Percentiles rank a stretch among this genome's conserved stretches.
Evolutionary conservation across 2,329 filamentous ascomycete species (phyloP).

Genomic region (Aspergillus costaricaensis): DNA sequence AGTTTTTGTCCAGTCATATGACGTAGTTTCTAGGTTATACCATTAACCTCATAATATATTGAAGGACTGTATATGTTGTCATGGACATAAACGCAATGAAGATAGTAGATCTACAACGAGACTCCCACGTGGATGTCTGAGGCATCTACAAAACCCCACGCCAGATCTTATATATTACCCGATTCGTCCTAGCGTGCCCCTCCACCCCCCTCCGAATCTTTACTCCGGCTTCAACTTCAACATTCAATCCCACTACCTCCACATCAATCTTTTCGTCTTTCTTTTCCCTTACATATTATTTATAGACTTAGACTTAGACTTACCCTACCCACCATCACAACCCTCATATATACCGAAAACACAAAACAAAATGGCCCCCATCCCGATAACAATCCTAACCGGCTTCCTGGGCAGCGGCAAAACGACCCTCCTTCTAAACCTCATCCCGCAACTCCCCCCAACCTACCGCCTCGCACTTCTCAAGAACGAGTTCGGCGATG

Average conservation of each 20-base stretch:
- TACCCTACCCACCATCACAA: background rate
- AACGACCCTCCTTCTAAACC: constrained; percentile 91
- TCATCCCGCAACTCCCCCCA: constrained; percentile 83
- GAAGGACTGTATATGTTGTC: no score
- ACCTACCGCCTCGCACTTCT: constrained; percentile 90
- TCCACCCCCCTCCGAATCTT: constrained; percentile 5
- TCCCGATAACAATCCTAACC: constrained; percentile 91
- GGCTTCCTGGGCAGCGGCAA: constrained; percentile 96
- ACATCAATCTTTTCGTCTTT: background rate
- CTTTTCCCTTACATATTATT: background rate
- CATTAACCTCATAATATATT: no score
- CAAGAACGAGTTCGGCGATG: constrained; percentile 97
- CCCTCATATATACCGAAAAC: background rate
- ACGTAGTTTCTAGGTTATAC: no score
- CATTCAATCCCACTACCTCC: background rate
- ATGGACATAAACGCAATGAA: no score
- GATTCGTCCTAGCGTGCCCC: constrained; percentile 15
- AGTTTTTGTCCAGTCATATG: no score
- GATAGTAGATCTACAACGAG: constrained; percentile 36
- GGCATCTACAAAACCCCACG: background rate
- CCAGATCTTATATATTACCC: constrained; percentile 11
- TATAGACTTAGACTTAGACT: background rate
- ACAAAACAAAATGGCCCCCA: constrained; percentile 59
- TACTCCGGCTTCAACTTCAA: constrained; percentile 3
- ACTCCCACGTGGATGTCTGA: background rate